Base-by-base conservation (phyloP, 108 stramenopile genomes). In the Nitzschia palea region DNA sequence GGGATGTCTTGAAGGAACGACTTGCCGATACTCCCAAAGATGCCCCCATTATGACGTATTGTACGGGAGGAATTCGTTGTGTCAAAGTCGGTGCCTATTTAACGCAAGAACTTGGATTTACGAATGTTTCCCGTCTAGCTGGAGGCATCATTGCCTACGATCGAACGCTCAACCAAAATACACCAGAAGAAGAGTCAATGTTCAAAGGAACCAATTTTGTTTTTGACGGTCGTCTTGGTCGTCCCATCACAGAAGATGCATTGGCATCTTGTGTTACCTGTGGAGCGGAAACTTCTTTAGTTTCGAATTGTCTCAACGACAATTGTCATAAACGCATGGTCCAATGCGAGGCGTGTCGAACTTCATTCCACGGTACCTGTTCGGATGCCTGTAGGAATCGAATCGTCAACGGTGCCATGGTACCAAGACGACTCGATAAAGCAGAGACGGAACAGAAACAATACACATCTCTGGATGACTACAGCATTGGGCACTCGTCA, bases 151-250 rank as follows among this genome's bases (percentile, higher is more conserved):
- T 98, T 60, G 91, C 85, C 27, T 97, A 97, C 70, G 91, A 96
- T 74, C 82, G 91, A 15, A 85, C 85, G 26, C 67, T 95, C 23
- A 80, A 80, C 30, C 79, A 89, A 30, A 73, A 85, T 32, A 68
- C 69, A 1, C 65, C 79, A 17, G 82, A 73, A n/a, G 87, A 88
- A 66, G 86, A 89, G 71, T 77, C 88, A 15, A 70, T 88, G 71
- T 96, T 95, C 79, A 88, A 92, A 62, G 98, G 98, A 17, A 83
- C 90, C 23, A 98, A 98, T 64, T 97, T 96, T 77, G 98, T 98
- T n/a, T 98, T 98, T 73, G 96, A 98, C 73, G 91, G 94, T 33
- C 75, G 98, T 58, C 72, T 98, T 78, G 98, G 96, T 27, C 82
- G 94, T 35, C 67, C 65, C 27, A 95, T 98, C 34, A 98, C 98